Percentiles rank a stretch among this genome's conserved stretches.
Conservation (phyloP, 2,329 filamentous ascomycete genomes). For the Seiridium cupressi region DNA sequence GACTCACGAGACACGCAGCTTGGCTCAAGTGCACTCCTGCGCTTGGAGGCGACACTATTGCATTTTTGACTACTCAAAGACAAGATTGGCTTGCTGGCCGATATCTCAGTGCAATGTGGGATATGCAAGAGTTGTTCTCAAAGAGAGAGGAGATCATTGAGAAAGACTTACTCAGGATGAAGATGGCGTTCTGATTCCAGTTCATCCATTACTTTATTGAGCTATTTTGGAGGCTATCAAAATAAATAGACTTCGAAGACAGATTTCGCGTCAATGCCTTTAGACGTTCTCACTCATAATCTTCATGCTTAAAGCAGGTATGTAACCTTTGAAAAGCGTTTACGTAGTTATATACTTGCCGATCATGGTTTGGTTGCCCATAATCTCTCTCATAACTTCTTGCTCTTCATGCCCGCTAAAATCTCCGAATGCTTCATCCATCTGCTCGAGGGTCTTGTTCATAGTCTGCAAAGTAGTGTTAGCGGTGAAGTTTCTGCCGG, state of each 20-base stretch:
- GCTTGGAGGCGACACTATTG: conserved; percentile 25
- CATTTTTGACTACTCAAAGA: conserved; percentile 24
- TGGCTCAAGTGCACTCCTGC: conserved; percentile 22
- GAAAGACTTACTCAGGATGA: conserved; percentile 22
- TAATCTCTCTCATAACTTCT: not conserved
- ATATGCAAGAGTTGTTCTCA: conserved; percentile 31
- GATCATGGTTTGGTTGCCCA: not conserved
- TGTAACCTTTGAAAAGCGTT: no score
- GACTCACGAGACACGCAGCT: conserved; percentile 9
- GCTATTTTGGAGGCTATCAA: no score
- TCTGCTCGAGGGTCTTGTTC: conserved; percentile 43
- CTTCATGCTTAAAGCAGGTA: no score
- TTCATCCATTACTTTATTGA: no score
- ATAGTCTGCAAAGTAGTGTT: conserved; percentile 29
- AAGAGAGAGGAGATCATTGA: conserved; percentile 26
- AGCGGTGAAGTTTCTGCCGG: not conserved
- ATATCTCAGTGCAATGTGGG: conserved; percentile 37
- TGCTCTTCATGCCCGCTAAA: conserved; percentile 7
- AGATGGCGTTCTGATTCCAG: conserved; percentile 11
- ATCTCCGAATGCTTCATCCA: conserved; percentile 35
- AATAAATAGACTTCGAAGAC: no score
- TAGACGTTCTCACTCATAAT: no score
- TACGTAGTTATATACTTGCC: not conserved
- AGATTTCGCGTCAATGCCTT: no score
- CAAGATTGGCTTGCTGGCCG: conserved; percentile 31